Conservation (phyloP, 257 asterid genomes). For the Fraxinus anomala region DNA sequence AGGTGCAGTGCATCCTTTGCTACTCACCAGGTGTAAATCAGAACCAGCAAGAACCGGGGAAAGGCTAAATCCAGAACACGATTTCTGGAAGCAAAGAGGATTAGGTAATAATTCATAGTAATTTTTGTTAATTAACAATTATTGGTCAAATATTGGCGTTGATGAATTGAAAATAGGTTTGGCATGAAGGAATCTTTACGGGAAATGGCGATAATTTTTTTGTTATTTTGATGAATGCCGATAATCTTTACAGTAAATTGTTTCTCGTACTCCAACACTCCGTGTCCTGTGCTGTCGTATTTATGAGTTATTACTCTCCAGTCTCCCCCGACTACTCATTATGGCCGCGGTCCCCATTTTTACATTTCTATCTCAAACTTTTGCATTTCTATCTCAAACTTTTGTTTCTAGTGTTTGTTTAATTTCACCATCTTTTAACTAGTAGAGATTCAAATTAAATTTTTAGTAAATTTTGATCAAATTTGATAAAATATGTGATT, state of each 20-base stretch:
- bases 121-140: slow-evolving; percentile 23
- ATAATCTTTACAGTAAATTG: neutral
- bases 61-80: slow-evolving; percentile 51
- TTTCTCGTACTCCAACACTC: neutral
- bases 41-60: slow-evolving; percentile 82
- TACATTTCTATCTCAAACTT: too few species aligned
- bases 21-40: slow-evolving; percentile 82
- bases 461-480: too few species aligned
- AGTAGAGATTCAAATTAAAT: too few species aligned
- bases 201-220: neutral
- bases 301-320: neutral
- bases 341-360: too few species aligned
- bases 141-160: slow-evolving; percentile 14
- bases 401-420: too few species aligned
- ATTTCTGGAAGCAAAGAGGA: slow-evolving; percentile 41
- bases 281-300: neutral
- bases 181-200: neutral
- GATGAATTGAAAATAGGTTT: too few species aligned
- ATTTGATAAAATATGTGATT: too few species aligned
- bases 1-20: slow-evolving; percentile 52
- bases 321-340: too few species aligned
- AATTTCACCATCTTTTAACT: too few species aligned
- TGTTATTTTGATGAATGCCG: neutral
- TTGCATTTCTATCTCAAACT: too few species aligned
- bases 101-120: slow-evolving; percentile 36